Conservation (phyloP, 441 rosid genomes). For the Populus hybrid region DNA sequence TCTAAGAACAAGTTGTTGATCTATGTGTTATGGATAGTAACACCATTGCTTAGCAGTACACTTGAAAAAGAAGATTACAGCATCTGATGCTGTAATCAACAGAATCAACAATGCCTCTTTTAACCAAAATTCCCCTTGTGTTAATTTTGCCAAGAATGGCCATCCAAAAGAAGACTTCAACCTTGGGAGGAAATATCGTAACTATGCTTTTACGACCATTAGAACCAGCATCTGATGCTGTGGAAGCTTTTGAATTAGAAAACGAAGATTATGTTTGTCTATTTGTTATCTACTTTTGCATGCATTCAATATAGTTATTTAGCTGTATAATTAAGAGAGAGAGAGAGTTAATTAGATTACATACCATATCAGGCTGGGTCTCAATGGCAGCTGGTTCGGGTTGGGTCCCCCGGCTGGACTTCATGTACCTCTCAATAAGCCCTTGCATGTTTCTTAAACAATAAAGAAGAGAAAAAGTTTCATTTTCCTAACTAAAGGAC, state of each 20-base stretch:
- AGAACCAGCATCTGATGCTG: conserved; percentile 10
- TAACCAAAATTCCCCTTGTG: not conserved
- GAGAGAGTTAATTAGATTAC: conserved; percentile 1
- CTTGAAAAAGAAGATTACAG: no score
- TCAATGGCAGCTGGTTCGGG: conserved; percentile 23
- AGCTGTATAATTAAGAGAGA: no score
- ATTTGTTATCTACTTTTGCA: not conserved
- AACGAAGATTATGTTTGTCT: not conserved
- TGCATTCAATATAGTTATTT: no score
- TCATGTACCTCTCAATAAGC: conserved; percentile 73
- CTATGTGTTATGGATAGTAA: no score
- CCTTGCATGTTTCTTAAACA: conserved; percentile 66
- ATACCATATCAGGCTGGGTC: conserved; percentile 39
- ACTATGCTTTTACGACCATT: not conserved
- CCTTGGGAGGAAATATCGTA: not conserved
- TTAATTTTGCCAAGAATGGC: not conserved
- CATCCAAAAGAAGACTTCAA: not conserved
- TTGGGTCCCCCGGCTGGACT: conserved; percentile 39
- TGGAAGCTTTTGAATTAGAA: not conserved
- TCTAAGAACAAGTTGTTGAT: no score
- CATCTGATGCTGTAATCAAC: no score
- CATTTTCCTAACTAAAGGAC: no score
- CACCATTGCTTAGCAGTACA: no score
- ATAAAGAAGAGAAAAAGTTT: not conserved
- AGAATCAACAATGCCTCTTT: no score